Percentiles rank a stretch among this genome's conserved stretches.
Evolutionary conservation across 108 stramenopile genomes (phyloP).

Genomic region (Nitzschia sp.): DNA sequence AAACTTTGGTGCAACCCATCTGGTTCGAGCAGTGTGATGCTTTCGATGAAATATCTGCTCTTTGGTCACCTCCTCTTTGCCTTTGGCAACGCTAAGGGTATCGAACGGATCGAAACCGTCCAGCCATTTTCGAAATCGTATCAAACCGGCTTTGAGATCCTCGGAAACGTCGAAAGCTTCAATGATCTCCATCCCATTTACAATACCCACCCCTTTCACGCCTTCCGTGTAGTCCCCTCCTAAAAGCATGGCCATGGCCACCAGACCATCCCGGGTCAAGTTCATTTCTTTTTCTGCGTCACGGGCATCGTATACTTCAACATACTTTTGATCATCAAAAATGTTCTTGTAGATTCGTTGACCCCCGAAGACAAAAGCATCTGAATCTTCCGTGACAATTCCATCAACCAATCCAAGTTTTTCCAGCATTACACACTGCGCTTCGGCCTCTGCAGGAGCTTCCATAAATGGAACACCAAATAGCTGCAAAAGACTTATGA

Average conservation of each 20-base stretch:
- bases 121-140: conserved; percentile 83
- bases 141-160: conserved; percentile 61
- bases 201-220: conserved; percentile 95
- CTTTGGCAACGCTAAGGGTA: conserved; percentile 14
- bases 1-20: conserved; percentile 81
- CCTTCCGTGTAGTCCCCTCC: conserved; percentile 99
- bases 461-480: conserved; percentile 97
- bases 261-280: conserved; percentile 74
- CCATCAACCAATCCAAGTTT: conserved; percentile 93
- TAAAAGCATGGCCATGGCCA: conserved; percentile 93
- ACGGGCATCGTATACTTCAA: conserved; percentile 88
- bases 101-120: conserved; percentile 76
- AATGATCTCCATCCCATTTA: conserved; percentile 98
- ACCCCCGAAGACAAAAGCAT: conserved; percentile 98
- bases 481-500: conserved; percentile 81
- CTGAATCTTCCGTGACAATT: conserved; percentile 97
- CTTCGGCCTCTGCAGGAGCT: conserved; percentile 98
- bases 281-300: conserved; percentile 90
- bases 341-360: conserved; percentile 90
- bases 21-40: conserved; percentile 76
- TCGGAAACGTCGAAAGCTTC: conserved; percentile 75
- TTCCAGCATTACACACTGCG: conserved; percentile 92
- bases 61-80: conserved; percentile 16
- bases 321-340: conserved; percentile 94
- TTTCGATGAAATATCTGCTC: conserved; percentile 62